Base-by-base conservation (phyloP, 768 basidiomycete species). In the Suillus paluster region DNA sequence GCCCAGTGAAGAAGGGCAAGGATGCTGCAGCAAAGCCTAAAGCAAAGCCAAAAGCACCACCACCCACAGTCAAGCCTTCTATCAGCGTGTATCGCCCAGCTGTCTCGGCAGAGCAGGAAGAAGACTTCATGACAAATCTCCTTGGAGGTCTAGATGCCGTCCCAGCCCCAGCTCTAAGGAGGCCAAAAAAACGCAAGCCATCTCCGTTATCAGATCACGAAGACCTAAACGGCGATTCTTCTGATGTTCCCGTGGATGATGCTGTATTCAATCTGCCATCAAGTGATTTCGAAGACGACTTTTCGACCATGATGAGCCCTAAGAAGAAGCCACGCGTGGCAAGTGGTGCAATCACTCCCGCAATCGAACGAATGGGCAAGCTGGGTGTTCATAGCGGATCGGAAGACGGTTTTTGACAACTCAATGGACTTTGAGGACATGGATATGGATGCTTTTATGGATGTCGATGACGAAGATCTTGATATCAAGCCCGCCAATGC, bases 111-210 rank as follows among this genome's bases (percentile, higher is more conserved):
- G 90, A 88, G 57, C 86, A 95, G 67, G 97, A 98, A 73, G 81
- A 85, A 42, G 94, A 97, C 66, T 94, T 99, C 66, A 91, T 99
- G 93, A 85, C 86, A 0, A 84, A 83, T 41, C 76, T 99, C 1
- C 78, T 99, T 11, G 90, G 88, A 10, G 84, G 79, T 23, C 84
- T 97, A 73, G 92, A 93, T 63, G 75, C 77, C 5, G 70, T 77
- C 11, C 76, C 84, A 12, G 69, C 75, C 30, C 71, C 83, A 12
- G 66, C 77, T 4, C 74, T 74, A 3, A 60, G 60, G 30, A 77
- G 70, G 30, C 64, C 77, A n/a, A 85, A 84, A 59, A 93, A 92
- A 71, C 87, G 91, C 34, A 92, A 92, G 63, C 82, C 87, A 14
- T 86, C 83, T 1, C 85, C 84, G 0, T 65, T 77, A 17, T 78